A percentile compares a stretch with the other conserved stretches of the same genome.
phyloP scores from a whole-genome alignment of 495 filamentous ascomycete species.

The Annulohypoxylon bovei region DNA sequence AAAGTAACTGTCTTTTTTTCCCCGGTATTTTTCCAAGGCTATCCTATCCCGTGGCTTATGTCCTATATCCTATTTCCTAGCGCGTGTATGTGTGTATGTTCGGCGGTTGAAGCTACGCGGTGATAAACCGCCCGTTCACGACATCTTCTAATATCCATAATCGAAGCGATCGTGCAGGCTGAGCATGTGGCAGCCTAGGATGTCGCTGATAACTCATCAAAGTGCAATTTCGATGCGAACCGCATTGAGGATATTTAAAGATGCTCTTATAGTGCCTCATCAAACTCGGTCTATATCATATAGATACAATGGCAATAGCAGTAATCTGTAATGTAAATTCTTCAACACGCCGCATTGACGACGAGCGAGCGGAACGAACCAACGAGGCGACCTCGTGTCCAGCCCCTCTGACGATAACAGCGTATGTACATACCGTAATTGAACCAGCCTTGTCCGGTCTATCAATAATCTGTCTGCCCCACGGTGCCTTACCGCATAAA shows the following conservation, averaged over 20 bases:
- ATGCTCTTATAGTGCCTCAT: conserved; percentile 18
- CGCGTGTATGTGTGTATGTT: not conserved
- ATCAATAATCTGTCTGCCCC: conserved; percentile 26
- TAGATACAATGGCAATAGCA: conserved; percentile 4
- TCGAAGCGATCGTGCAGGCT: conserved; percentile 33
- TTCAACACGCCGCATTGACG: not conserved
- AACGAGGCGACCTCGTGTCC: not conserved
- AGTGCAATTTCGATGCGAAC: conserved; percentile 29
- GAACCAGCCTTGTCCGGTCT: not conserved
- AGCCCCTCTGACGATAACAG: conserved; percentile 7
- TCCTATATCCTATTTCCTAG: conserved; percentile 3
- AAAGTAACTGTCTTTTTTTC: not conserved
- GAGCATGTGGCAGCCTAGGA: conserved; percentile 42
- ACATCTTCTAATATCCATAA: conserved; percentile 11
- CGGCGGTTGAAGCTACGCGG: not conserved
- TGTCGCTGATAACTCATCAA: conserved; percentile 30
- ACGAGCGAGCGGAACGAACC: not conserved
- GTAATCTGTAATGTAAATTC: not conserved
- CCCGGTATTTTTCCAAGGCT: not conserved
- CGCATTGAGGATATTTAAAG: conserved; percentile 25
- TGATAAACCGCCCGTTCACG: conserved; percentile 1
- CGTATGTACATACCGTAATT: not conserved
- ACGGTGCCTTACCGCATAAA: conserved; percentile 26
- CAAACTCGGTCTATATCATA: conserved; percentile 33
- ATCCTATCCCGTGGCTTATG: not conserved